Evolutionary conservation across 306 rosid species (phyloP).

Genomic region (Fragaria ananassa): DNA sequence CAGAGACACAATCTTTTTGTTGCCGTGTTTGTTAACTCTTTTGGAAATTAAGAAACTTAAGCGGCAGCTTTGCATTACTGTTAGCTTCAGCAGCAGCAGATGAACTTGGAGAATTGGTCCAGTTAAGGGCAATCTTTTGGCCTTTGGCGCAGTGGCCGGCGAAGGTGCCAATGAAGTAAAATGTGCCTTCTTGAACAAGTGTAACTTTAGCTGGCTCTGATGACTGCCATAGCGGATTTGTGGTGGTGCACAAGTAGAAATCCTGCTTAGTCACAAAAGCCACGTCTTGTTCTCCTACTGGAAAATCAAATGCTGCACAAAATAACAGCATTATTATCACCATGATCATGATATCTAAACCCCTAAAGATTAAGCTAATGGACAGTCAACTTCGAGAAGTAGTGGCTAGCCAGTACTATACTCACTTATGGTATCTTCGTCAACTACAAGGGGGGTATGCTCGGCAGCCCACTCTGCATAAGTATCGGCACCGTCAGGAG

Average conservation of each 20-base stretch:
- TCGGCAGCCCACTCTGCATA: slow-evolving; percentile 41
- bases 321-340: no score
- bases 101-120: neutral
- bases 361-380: no score
- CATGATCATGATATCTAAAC: no score
- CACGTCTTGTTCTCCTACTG: neutral
- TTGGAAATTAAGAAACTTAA: neutral
- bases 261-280: neutral
- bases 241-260: neutral
- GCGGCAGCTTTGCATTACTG: neutral
- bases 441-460: neutral
- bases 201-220: no score
- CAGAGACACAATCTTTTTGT: neutral
- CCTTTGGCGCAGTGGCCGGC: slow-evolving; percentile 38
- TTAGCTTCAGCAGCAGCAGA: neutral
- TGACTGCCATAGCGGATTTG: no score
- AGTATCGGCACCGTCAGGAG: slow-evolving; percentile 23
- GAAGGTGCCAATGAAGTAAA: slow-evolving; percentile 35
- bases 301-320: no score
- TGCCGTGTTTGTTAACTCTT: neutral
- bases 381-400: no score
- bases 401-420: neutral
- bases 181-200: neutral
- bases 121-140: slow-evolving; percentile 37
- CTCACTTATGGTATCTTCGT: slow-evolving; percentile 32